Percentiles rank a stretch among this genome's conserved stretches.
Conservation (phyloP, 106 monocot genomes). For the Allium fistulosum region DNA sequence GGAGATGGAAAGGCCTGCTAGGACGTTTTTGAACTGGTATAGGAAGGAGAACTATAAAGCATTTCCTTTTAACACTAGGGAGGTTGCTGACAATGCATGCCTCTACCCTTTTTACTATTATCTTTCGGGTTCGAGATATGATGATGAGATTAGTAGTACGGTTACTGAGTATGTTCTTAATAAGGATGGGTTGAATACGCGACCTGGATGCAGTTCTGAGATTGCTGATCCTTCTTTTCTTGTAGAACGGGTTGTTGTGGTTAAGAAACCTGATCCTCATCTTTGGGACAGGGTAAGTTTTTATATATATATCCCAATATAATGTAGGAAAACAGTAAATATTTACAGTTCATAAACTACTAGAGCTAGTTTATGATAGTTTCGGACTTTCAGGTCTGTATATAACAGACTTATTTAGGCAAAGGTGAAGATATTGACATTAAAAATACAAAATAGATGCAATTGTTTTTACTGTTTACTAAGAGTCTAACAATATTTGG, state of each 20-base stretch:
- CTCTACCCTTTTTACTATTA: slow-evolving; percentile 67
- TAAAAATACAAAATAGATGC: too few relatives aligned
- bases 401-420: too few relatives aligned
- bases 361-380: too few relatives aligned
- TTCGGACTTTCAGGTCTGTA: too few relatives aligned
- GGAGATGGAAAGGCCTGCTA: slow-evolving; percentile 87
- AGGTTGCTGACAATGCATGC: slow-evolving; percentile 63
- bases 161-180: slow-evolving; percentile 44
- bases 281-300: slow-evolving; percentile 68
- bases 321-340: too few relatives aligned
- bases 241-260: slow-evolving; percentile 54
- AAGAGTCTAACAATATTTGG: too few relatives aligned
- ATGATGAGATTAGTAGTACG: slow-evolving; percentile 15
- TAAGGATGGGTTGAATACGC: slow-evolving; percentile 2
- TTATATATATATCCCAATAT: too few relatives aligned
- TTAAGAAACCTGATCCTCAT: slow-evolving; percentile 63
- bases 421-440: too few relatives aligned
- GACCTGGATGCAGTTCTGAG: slow-evolving; percentile 50
- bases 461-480: too few relatives aligned
- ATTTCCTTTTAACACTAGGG: slow-evolving; percentile 81
- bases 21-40: slow-evolving; percentile 96
- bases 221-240: slow-evolving; percentile 34
- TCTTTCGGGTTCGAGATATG: slow-evolving; percentile 25
- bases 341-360: too few relatives aligned
- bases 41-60: slow-evolving; percentile 63